Percentiles rank a stretch among this genome's conserved stretches.
phyloP scores from a whole-genome alignment of 768 basidiomycete genomes.

The Lactarius evosmus region DNA sequence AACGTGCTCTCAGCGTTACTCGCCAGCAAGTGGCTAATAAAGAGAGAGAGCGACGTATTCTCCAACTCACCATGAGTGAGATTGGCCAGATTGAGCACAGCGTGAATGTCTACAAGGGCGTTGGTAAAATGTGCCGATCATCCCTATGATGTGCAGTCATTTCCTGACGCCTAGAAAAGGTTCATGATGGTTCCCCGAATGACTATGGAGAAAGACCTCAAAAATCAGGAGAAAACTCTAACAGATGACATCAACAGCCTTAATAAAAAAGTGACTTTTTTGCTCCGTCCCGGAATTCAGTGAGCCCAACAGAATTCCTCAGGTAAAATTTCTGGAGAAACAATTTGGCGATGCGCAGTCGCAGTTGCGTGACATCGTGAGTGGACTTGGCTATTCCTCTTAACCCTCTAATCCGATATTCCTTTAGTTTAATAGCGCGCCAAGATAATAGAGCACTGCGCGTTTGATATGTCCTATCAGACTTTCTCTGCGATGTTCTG shows the following conservation, averaged over 20 bases:
- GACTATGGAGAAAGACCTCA: conserved; percentile 74
- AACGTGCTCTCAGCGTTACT: conserved; percentile 69
- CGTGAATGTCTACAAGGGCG: conserved; percentile 87
- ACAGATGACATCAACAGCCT: conserved; percentile 78
- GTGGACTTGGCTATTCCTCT: background rate
- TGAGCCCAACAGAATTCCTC: background rate
- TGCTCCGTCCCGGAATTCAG: conserved; percentile 1
- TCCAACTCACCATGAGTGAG: conserved; percentile 87
- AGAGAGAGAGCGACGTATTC: conserved; percentile 84
- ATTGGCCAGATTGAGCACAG: conserved; percentile 65
- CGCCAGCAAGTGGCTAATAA: conserved; percentile 74
- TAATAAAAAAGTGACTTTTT: conserved; percentile 70
- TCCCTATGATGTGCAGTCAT: background rate
- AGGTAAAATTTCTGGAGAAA: conserved; percentile 92
- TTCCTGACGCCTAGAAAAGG: conserved; percentile 44
- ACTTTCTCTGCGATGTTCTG: background rate
- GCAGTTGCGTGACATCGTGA: conserved; percentile 81
- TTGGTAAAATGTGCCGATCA: conserved; percentile 80
- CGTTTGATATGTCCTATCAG: background rate
- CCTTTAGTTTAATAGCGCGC: conserved; percentile 54
- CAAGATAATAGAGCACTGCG: conserved; percentile 30
- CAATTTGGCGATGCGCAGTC: conserved; percentile 87
- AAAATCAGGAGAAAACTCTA: conserved; percentile 75
- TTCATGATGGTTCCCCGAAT: conserved; percentile 84
- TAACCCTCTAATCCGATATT: background rate